phyloP scores from a whole-genome alignment of 2,329 filamentous ascomycete species.

The Colletotrichum filicis region DNA sequence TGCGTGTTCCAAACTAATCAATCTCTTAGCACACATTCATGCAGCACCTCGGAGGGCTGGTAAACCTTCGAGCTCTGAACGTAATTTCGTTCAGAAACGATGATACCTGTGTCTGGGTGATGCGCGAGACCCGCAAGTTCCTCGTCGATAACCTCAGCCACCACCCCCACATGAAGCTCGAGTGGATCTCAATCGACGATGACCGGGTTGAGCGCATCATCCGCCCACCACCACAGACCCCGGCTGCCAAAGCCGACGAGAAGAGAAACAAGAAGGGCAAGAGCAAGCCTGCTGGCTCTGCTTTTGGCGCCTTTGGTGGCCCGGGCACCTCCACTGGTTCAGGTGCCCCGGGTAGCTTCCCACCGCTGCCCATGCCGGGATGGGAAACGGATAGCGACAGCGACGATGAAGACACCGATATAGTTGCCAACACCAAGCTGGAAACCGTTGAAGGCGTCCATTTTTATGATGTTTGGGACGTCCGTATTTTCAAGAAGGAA shows the following conservation, averaged over 20 bases:
- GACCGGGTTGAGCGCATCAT: conserved; percentile 61
- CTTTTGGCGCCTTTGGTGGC: conserved; percentile 16
- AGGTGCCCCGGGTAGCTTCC: conserved; percentile 37
- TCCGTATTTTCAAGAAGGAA: conserved; percentile 70
- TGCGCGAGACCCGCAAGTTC: conserved; percentile 68
- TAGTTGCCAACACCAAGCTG: conserved; percentile 43
- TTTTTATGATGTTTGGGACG: conserved; percentile 58
- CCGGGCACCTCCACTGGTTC: conserved; percentile 23
- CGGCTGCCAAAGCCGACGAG: conserved; percentile 42
- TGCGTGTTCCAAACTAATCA: conserved; percentile 27
- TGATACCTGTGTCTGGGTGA: conserved; percentile 66
- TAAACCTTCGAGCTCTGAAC: conserved; percentile 65
- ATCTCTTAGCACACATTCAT: conserved; percentile 64
- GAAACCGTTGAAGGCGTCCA: conserved; percentile 51
- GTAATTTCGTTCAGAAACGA: conserved; percentile 65
- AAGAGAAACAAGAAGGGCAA: conserved; percentile 39
- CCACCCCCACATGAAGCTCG: conserved; percentile 64
- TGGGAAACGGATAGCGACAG: conserved; percentile 47
- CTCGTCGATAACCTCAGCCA: conserved; percentile 68
- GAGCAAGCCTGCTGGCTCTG: conserved; percentile 28
- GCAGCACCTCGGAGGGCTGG: conserved; percentile 60
- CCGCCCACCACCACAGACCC: conserved; percentile 47
- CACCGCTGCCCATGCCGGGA: conserved; percentile 39
- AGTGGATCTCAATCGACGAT: conserved; percentile 68
- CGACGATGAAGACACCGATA: conserved; percentile 44